These are phyloP conservation scores for Cyberlindnera subsufficiens DNA, from an alignment of 805 yeast genomes.

Conservation along the genomic window DNA sequence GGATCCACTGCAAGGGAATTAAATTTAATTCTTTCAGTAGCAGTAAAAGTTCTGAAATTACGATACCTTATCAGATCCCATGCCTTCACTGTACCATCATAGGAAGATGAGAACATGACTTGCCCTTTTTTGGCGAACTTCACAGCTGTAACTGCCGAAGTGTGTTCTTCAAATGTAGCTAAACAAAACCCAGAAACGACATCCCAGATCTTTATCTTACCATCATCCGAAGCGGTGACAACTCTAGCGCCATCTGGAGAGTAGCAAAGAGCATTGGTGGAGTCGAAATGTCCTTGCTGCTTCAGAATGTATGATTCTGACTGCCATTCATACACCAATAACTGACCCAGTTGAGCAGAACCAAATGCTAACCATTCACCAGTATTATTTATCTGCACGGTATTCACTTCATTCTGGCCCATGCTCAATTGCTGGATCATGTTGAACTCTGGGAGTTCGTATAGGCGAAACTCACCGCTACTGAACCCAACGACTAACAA, in stretches of 20 bases:
- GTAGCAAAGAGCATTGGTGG: constrained; percentile 76
- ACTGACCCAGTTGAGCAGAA: constrained; percentile 83
- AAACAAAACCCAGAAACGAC: constrained; percentile 86
- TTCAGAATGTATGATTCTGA: constrained; percentile 91
- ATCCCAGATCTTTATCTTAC: constrained; percentile 96
- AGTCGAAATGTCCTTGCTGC: constrained; percentile 96
- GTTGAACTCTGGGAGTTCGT: constrained; percentile 78
- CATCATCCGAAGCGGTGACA: constrained; percentile 95
- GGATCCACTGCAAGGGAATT: constrained; percentile 91
- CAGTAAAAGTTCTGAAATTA: constrained; percentile 91
- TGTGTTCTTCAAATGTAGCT: constrained; percentile 87
- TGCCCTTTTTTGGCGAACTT: constrained; percentile 86
- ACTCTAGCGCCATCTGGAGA: constrained; percentile 93
- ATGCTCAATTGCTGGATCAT: constrained; percentile 81
- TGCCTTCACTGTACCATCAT: constrained; percentile 96
- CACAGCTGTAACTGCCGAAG: constrained; percentile 81
- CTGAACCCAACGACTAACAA: constrained; percentile 83
- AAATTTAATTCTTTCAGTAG: constrained; percentile 83
- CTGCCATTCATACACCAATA: constrained; percentile 97
- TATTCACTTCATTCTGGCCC: constrained; percentile 86
- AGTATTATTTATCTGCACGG: constrained; percentile 68
- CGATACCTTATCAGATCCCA: constrained; percentile 93
- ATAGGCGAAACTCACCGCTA: constrained; percentile 85
- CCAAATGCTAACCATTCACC: constrained; percentile 99
- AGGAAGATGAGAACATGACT: constrained; percentile 83